Conservation (phyloP, 1,284 basidiomycete species). For the Malassezia nana region DNA sequence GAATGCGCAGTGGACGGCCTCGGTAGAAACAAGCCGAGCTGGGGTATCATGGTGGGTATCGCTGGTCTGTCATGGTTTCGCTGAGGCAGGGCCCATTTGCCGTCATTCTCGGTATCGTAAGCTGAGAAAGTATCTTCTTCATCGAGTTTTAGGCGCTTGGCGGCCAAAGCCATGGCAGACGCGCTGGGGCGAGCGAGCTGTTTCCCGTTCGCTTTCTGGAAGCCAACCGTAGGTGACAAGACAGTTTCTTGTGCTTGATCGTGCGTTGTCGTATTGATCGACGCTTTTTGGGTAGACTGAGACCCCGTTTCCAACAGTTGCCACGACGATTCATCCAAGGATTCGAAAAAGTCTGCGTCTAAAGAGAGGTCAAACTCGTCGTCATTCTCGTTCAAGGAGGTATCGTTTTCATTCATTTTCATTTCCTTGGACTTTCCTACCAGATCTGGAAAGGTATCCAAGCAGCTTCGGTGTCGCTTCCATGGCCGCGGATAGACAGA, state of each 20-base stretch:
- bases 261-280: neutral
- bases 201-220: constrained; percentile 15
- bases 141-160: constrained; percentile 14
- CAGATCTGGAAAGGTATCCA: neutral
- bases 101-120: neutral
- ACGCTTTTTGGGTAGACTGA: neutral
- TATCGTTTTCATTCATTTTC: neutral
- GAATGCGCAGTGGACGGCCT: neutral
- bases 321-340: constrained; percentile 16
- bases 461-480: neutral
- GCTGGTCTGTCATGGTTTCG: neutral
- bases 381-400: neutral
- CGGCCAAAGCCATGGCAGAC: constrained; percentile 12
- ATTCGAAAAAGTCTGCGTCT: constrained; percentile 13
- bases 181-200: constrained; percentile 12
- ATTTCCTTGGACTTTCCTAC: neutral
- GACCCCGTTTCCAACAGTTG: constrained; percentile 5
- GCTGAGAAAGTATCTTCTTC: neutral
- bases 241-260: neutral
- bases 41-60: neutral
- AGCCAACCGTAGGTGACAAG: neutral
- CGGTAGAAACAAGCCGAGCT: constrained; percentile 3
- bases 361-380: neutral
- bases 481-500: neutral
- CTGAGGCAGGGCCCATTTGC: neutral